These are phyloP conservation scores for Alternaria triticina DNA, from an alignment of 2,329 filamentous ascomycete species.

Conservation along the genomic window DNA sequence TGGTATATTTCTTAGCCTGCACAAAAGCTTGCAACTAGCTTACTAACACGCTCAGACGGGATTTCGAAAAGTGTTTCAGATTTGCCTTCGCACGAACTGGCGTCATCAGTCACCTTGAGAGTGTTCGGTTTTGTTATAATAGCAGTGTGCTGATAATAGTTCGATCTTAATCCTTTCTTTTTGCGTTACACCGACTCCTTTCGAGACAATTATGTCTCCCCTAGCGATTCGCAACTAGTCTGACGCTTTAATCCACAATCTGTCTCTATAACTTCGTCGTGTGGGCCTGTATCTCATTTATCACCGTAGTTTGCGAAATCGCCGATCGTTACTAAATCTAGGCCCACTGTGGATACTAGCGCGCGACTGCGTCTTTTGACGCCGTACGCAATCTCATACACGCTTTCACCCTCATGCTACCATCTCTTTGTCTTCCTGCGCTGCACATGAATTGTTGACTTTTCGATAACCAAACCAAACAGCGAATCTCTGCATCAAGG, in stretches of 20 bases:
- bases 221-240: background rate
- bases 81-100: background rate
- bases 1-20: background rate
- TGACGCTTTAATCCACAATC: background rate
- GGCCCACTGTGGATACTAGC: background rate
- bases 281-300: background rate
- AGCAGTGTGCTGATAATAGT: background rate
- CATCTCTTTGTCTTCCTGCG: background rate
- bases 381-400: background rate
- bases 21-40: background rate
- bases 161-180: background rate
- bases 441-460: background rate
- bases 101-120: too few relatives aligned
- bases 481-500: background rate
- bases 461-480: background rate
- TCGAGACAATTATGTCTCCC: background rate
- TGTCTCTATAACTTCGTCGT: background rate
- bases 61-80: background rate
- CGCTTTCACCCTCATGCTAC: background rate
- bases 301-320: background rate
- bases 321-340: background rate
- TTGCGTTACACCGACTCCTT: background rate
- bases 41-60: background rate
- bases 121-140: background rate
- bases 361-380: background rate